Base-by-base conservation (phyloP, 31 red algal species). In the Porphyra umbilicalis region DNA sequence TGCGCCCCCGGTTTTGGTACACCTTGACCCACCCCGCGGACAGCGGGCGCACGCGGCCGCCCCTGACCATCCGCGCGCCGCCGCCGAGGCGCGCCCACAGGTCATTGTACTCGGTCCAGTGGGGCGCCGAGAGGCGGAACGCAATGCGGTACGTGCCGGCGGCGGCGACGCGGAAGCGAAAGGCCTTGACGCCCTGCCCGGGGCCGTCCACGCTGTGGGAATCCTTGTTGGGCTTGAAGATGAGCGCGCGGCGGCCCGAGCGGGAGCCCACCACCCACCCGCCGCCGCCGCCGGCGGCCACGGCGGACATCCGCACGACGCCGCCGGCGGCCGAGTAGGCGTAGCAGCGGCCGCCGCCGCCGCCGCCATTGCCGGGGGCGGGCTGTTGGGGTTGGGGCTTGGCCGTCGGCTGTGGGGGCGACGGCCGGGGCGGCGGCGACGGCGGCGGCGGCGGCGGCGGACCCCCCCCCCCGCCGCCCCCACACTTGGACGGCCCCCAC, bases 101-200 rank as follows among this genome's bases (percentile, higher is more conserved):
- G 16, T 90, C 88, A 46, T 90, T 90, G 38, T 90, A 77, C 77
- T 90, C 88, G 8, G 88, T 90, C 31, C 14, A 15, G 33, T 90
- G 88, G n/a, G 88, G 88, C 34, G 88, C 88, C 31, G 82, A 76
- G 6, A 83, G 77, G 32, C 76, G 78, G 32, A 90, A 16, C 9
- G 77, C 77, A 10, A 90, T 30, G 32, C 88, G 88, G 34, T 90
- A 90, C 18, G 35, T 75, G 2, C 88, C 88, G 9, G 82, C 67
- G 6, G 34, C 36, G 6, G 81, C 82, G 34, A 81, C 88, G 36
- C 79, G 84, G 82, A 90, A 90, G 34, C 39, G 77, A 77, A 78
- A 90, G 75, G 37, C 4, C 57, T 71, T 71, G 57, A 71, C 30
- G 57, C 57, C 57, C 57, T 71, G 57, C 57, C 57, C 57, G 6